Base-by-base conservation (phyloP, 805 yeast species). In the Ogataea angusta region DNA sequence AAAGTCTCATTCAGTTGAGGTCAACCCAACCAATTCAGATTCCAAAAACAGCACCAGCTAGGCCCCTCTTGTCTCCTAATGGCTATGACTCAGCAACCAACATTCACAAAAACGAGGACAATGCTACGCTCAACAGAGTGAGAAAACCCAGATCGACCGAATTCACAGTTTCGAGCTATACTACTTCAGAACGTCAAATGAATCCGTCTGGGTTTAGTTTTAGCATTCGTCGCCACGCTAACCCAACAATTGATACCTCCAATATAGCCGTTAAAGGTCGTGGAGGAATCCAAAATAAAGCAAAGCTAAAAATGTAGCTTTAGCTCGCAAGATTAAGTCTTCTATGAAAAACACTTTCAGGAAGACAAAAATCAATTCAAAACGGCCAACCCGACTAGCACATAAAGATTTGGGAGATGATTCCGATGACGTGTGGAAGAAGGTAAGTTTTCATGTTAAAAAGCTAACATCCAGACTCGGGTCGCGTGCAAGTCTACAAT, bases 1-100 rank as follows among this genome's bases (percentile, higher is more conserved):
- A 32, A 3, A 36, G 39, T 12, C 37, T 57, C n/a, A 33, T 44
- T 3, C 29, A 38, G 14, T 23, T 54, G 16, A 48, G 49, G 6
- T 42, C 53, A 1, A 43, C 60, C 6, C 52, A 47, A 31, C 62
- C 62, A 1, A 57, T 57, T 25, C 47, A 46, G 30, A 55, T 57
- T 21, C 54, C 57, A 3, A 27, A 19, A 3, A 14, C 39, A 13
- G 21, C 21, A 22, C 30, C 32, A 19, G 23, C 26, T 6, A 29
- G 23, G 9, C 22, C 27, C 6, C 19, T 10, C 13, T 12, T 16
- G 10, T 8, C 19, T 13, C 19, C 27, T 17, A 33, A 17, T 2
- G 30, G 30, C 17, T 36, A 36, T 30, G 24, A 30, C 13, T 24
- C 28, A 9, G 9, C 18, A 9, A 14, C 13, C 21, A 33, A 10